Percentiles rank a stretch among this genome's conserved stretches.
phyloP scores from a whole-genome alignment of 306 rosid genomes.

The Senna tora region DNA sequence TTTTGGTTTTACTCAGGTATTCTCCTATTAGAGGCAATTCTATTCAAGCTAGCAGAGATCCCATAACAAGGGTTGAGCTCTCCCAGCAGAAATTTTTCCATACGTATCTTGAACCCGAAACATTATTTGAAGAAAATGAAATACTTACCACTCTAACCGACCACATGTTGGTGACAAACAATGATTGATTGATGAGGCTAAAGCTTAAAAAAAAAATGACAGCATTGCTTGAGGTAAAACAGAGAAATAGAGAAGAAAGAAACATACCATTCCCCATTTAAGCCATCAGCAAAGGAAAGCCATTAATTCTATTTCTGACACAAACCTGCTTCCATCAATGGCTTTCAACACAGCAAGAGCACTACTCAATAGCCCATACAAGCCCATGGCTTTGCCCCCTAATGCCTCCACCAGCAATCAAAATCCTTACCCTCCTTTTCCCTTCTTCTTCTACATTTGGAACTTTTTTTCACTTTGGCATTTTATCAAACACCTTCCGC shows the following conservation, averaged over 20 bases:
- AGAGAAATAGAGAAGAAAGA: background rate
- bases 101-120: too few relatives aligned
- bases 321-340: constrained; percentile 52
- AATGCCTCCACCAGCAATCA: constrained; percentile 52
- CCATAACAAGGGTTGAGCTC: too few relatives aligned
- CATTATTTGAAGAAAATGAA: too few relatives aligned
- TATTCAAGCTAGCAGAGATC: too few relatives aligned
- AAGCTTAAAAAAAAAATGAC: background rate
- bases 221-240: background rate
- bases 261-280: constrained; percentile 52
- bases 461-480: constrained; percentile 30
- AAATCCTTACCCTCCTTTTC: constrained; percentile 35
- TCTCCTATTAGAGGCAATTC: too few relatives aligned
- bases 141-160: too few relatives aligned
- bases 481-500: constrained; percentile 14
- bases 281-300: constrained; percentile 56
- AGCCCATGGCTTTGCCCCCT: too few relatives aligned
- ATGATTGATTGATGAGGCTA: too few relatives aligned
- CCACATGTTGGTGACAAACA: too few relatives aligned
- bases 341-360: constrained; percentile 51
- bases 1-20: too few relatives aligned
- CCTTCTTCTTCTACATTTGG: constrained; percentile 22
- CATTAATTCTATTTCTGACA: constrained; percentile 54
- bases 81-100: too few relatives aligned
- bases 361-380: constrained; percentile 46